A percentile compares a stretch with the other conserved stretches of the same genome.
Conservation (phyloP, 495 filamentous ascomycete genomes). For the Penicillium lagena region DNA sequence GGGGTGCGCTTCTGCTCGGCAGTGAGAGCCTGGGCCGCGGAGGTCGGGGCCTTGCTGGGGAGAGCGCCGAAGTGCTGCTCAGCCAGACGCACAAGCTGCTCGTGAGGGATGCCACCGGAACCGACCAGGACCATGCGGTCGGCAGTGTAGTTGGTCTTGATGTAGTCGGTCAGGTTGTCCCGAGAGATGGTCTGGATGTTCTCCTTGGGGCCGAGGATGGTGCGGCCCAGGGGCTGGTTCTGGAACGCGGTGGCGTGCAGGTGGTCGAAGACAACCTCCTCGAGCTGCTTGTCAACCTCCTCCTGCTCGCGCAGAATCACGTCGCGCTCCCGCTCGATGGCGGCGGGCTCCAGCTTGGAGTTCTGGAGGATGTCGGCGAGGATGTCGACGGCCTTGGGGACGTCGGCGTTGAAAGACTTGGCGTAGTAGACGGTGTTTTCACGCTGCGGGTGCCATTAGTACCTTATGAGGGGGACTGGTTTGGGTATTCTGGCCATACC, state of each 20-base stretch:
- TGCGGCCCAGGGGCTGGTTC: conserved; percentile 90
- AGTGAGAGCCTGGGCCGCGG: conserved; percentile 55
- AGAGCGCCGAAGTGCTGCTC: conserved; percentile 90
- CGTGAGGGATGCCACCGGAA: conserved; percentile 88
- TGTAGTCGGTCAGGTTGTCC: conserved; percentile 86
- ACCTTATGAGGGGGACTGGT: background rate
- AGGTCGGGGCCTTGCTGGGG: conserved; percentile 62
- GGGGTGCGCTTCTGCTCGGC: conserved; percentile 76
- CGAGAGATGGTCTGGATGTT: conserved; percentile 96
- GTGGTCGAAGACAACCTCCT: conserved; percentile 99
- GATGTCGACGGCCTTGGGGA: conserved; percentile 92
- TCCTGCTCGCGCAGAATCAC: conserved; percentile 98
- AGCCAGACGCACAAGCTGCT: conserved; percentile 88
- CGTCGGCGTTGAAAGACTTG: conserved; percentile 96
- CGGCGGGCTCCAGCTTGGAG: conserved; percentile 87
- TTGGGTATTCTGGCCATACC: conserved; percentile 51
- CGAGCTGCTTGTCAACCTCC: conserved; percentile 98
- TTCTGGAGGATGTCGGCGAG: conserved; percentile 98
- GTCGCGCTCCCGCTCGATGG: conserved; percentile 95
- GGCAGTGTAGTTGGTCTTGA: conserved; percentile 98
- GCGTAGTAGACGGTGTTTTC: conserved; percentile 99
- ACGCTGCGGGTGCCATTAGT: conserved; percentile 54
- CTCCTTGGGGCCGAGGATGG: conserved; percentile 93
- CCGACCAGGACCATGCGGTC: conserved; percentile 99
- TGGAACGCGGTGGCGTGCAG: conserved; percentile 98